Conservation (phyloP, 106 monocot species). For the Apostasia shenzhenica region DNA sequence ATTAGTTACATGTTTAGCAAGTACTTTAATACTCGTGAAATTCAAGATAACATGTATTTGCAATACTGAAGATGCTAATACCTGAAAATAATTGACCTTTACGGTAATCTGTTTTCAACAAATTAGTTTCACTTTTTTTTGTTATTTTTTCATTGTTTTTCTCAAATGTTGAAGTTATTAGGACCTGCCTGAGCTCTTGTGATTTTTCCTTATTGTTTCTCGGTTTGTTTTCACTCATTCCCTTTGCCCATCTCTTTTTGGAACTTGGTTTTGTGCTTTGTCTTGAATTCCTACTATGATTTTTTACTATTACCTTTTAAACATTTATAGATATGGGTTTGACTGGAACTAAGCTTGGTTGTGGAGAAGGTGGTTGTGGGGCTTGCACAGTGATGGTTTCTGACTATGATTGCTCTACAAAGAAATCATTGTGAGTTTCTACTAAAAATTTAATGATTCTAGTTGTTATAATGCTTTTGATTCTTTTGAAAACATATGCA, state of each 20-base stretch:
- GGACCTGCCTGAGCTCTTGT: too few relatives aligned
- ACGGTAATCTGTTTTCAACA: not conserved
- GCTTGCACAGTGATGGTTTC: conserved; percentile 99
- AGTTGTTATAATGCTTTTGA: not conserved
- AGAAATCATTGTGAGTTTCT: conserved; percentile 69
- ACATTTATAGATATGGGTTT: conserved; percentile 50
- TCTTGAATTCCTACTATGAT: not conserved
- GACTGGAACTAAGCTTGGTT: conserved; percentile 92
- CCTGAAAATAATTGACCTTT: not conserved
- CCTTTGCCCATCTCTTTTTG: not conserved
- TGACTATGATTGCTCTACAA: conserved; percentile 44
- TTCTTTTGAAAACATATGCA: conserved; percentile 17
- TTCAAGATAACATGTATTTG: too few relatives aligned
- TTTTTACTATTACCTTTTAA: not conserved
- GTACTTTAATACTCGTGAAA: too few relatives aligned
- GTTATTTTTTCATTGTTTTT: not conserved
- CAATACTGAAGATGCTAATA: not conserved
- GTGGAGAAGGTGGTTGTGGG: conserved; percentile 99
- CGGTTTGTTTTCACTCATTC: not conserved
- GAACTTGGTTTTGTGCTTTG: not conserved
- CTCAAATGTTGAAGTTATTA: too few relatives aligned
- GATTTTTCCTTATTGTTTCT: too few relatives aligned
- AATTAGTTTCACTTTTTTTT: not conserved
- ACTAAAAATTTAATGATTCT: not conserved
- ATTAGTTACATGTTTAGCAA: too few relatives aligned